Conservation (phyloP, 2,329 filamentous ascomycete species). For the Harringtonia lauricola region DNA sequence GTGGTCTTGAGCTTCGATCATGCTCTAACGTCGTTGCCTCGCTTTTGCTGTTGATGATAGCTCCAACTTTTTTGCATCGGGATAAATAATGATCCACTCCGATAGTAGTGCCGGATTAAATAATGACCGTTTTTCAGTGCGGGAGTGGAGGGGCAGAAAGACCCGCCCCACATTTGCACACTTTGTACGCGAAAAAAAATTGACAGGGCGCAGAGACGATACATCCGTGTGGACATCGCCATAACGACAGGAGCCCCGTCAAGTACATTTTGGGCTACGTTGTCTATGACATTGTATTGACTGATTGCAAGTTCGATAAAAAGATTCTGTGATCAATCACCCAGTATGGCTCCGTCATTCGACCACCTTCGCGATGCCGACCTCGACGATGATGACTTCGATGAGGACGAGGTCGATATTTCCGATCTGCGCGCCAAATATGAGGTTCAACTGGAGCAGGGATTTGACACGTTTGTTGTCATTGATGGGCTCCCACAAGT, state of each 20-base stretch:
- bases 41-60: not conserved
- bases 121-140: not conserved
- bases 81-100: not conserved
- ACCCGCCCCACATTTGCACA: constrained; percentile 9
- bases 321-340: constrained; percentile 8
- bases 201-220: not conserved
- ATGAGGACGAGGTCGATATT: constrained; percentile 90
- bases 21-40: not conserved
- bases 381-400: constrained; percentile 73
- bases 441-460: constrained; percentile 91
- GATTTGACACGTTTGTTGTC: constrained; percentile 92
- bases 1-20: not conserved
- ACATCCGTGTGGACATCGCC: not conserved
- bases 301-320: not conserved
- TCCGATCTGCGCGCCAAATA: constrained; percentile 90
- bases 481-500: constrained; percentile 89
- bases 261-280: not conserved
- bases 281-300: not conserved
- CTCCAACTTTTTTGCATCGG: not conserved
- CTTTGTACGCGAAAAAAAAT: constrained; percentile 7
- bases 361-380: constrained; percentile 87
- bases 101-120: not conserved
- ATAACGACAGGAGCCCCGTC: not conserved
- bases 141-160: not conserved
- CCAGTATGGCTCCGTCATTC: constrained; percentile 87